A percentile compares a stretch with the other conserved stretches of the same genome.
Evolutionary conservation across 2,329 filamentous ascomycete genomes (phyloP).

Genomic region (Corynespora cassiicola): DNA sequence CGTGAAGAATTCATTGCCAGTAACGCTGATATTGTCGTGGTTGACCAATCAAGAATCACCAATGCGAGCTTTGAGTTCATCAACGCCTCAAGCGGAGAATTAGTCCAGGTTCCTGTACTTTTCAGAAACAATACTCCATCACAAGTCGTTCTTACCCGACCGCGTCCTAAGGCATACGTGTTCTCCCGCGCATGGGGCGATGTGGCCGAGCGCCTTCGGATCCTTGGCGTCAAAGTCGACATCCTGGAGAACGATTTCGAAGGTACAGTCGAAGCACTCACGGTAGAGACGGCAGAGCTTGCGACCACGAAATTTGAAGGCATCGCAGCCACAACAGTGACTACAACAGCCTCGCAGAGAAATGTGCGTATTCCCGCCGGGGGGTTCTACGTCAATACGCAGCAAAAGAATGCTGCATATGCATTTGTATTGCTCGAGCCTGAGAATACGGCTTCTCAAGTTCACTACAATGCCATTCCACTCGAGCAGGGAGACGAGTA

Average conservation of each 20-base stretch:
- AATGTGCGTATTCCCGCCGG: slow-evolving; percentile 23
- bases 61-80: slow-evolving; percentile 21
- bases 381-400: slow-evolving; percentile 25
- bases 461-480: slow-evolving; percentile 25
- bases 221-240: slow-evolving; percentile 28
- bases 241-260: slow-evolving; percentile 20
- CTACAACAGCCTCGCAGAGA: slow-evolving; percentile 15
- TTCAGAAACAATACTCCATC: slow-evolving; percentile 21
- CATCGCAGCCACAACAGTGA: slow-evolving; percentile 24
- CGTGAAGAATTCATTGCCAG: slow-evolving; percentile 21
- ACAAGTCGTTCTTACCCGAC: slow-evolving; percentile 19
- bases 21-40: slow-evolving; percentile 23
- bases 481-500: slow-evolving; percentile 27
- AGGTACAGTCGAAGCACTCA: slow-evolving; percentile 25
- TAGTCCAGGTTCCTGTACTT: slow-evolving; percentile 28
- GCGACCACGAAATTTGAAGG: slow-evolving; percentile 24
- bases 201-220: slow-evolving; percentile 22
- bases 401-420: slow-evolving; percentile 31
- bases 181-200: slow-evolving; percentile 29
- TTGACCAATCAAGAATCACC: slow-evolving; percentile 17
- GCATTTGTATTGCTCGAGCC: slow-evolving; percentile 30
- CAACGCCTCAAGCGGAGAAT: slow-evolving; percentile 4
- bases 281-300: slow-evolving; percentile 19
- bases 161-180: slow-evolving; percentile 27
- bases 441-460: slow-evolving; percentile 30